Base-by-base conservation (phyloP, 2,329 filamentous ascomycete species). In the Stemphylium beticola region DNA sequence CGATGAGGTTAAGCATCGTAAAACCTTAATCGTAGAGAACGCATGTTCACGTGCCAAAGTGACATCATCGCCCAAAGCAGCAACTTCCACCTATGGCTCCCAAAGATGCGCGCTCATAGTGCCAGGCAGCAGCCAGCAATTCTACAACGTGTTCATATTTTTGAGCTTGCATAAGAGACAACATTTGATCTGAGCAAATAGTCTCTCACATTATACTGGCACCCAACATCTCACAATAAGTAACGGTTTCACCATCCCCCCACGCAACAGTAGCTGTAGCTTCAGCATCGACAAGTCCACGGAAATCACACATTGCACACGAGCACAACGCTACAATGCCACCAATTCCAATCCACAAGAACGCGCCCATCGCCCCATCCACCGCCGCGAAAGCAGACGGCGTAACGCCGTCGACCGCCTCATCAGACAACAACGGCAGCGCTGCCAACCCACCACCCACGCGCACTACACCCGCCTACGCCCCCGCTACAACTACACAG, bases 301-400 rank as follows among this genome's bases (percentile, higher is more conserved):
- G 15, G 29, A 26, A 32, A 12, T 5, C 8, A 42, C 37, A 17
- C 12, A 22, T n/a, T 15, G 33, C 40, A 18, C 17, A n/a, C 18
- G 6, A 22, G 34, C 43, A 51, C 10, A n/a, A 1, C 12, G 17
- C 7, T 34, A 37, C 33, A 9, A 81, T 81, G 79, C 77, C 79
- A 11, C 78, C 78, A 11, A 76, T 81, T 39, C 77, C 72, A 38
- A 73, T 80, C 50, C 77, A 81, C 73, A 76, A 77, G 51, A 72
- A 81, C 59, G 75, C 75, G 20, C 79, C 79, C 47, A 81, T 82
- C 58, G 69, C 69, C 11, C 71, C 79, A 4, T 58, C 64, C 9
- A 71, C 79, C 3, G 57, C 65, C 39, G 65, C 67, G 54, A 79
- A 78, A 66, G 61, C 68, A 53, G 57, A 62, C 37, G 75, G 71